Evolutionary conservation across 2,329 filamentous ascomycete genomes (phyloP).

Genomic region (Penicillium brasilianum): DNA sequence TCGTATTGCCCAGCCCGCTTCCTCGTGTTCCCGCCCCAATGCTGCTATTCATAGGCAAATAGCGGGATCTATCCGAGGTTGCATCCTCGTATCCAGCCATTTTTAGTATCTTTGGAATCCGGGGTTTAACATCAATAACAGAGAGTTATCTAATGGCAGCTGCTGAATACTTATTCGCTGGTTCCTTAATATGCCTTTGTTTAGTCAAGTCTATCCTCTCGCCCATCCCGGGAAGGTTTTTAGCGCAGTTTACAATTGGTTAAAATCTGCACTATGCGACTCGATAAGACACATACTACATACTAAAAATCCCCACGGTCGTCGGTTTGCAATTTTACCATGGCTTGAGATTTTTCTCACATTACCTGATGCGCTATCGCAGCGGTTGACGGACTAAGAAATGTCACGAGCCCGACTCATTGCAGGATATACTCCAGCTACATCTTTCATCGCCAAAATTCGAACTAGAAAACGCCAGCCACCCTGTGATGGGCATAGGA

Average conservation of each 20-base stretch:
- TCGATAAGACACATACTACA: no score
- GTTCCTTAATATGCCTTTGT: neutral
- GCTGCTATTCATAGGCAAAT: slow-evolving; percentile 12
- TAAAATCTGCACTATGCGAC: no score
- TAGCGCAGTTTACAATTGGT: neutral
- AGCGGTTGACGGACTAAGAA: slow-evolving; percentile 31
- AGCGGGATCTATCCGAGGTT: slow-evolving; percentile 11
- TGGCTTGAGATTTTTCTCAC: slow-evolving; percentile 37
- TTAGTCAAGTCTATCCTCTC: neutral
- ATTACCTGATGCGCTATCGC: slow-evolving; percentile 31
- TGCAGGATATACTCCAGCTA: slow-evolving; percentile 26
- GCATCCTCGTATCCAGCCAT: slow-evolving; percentile 15
- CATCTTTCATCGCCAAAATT: slow-evolving; percentile 6
- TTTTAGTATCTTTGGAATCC: slow-evolving; percentile 4
- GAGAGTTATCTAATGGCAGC: slow-evolving; percentile 2
- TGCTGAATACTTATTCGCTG: neutral
- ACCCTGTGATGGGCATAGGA: slow-evolving; percentile 37
- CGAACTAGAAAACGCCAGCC: slow-evolving; percentile 31
- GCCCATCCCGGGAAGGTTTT: neutral
- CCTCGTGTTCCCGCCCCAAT: slow-evolving; percentile 8
- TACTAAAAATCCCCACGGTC: no score
- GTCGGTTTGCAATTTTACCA: slow-evolving; percentile 47
- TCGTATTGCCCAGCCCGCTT: slow-evolving; percentile 1
- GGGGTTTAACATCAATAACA: slow-evolving; percentile 7
- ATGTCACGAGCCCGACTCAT: slow-evolving; percentile 29